phyloP scores from a whole-genome alignment of 305 asterid genomes.

The Solanum aculeatissimum region DNA sequence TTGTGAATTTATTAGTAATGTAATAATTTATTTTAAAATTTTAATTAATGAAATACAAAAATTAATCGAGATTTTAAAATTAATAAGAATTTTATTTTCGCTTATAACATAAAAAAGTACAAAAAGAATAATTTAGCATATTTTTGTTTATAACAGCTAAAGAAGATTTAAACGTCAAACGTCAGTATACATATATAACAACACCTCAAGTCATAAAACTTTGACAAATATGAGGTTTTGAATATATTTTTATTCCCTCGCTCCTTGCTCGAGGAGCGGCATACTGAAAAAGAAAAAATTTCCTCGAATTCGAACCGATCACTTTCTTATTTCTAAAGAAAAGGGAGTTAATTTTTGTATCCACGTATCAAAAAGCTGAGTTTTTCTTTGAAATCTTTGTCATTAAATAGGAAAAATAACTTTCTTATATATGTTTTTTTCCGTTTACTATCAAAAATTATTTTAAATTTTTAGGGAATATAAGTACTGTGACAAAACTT shows the following conservation, averaged over 20 bases:
- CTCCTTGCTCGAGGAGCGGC: too few species aligned
- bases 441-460: background rate
- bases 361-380: background rate
- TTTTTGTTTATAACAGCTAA: background rate
- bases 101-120: too few species aligned
- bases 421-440: background rate
- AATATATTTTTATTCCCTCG: too few species aligned
- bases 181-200: background rate
- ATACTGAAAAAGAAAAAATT: too few species aligned
- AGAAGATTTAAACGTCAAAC: background rate
- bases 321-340: background rate
- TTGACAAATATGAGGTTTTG: too few species aligned
- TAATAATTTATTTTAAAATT: too few species aligned
- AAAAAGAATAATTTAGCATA: too few species aligned
- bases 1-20: too few species aligned
- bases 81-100: too few species aligned
- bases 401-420: background rate
- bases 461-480: background rate
- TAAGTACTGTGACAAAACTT: background rate
- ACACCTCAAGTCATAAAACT: background rate
- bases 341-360: background rate
- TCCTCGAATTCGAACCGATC: too few species aligned
- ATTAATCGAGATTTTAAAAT: too few species aligned
- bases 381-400: background rate
- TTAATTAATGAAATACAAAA: too few species aligned